Base-by-base conservation (phyloP, 192 early-diverging fungal genomes). In the Mortierella claussenii region DNA sequence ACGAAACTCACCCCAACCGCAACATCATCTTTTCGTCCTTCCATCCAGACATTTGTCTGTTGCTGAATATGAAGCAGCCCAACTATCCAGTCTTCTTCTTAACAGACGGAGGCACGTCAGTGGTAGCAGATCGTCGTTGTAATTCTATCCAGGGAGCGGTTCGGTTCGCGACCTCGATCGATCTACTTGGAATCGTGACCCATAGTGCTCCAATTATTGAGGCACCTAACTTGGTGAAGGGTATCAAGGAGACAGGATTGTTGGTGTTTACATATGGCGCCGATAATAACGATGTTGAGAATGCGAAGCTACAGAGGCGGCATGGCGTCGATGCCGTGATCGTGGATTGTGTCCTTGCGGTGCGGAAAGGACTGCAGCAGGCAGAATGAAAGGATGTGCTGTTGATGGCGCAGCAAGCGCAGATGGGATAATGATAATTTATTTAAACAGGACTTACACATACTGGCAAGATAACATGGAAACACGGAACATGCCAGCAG, bases 21-120 rank as follows among this genome's bases (percentile, higher is more conserved):
- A 87, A 89, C 15, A 89, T 98, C 32, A 90, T 96, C 54, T 97
- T 98, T 80, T 96, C 96, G 1, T 91, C 92, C 18, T 98, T 98
- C 76, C 93, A 97, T 69, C 93, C 97, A 0, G 95, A 97, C 60
- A 86, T 91, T 54, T 94, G 92, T 64, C 78, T 94, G 45, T 76
- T 96, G 70, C 81, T 96, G 15, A 92, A 90, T 32, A 81, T 93
- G 73, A 98, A 98, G 82, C 90, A 96, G 60, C 89, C 88, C 46
- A 88, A 88, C 55, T 93, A 93, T 66, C 95, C 95, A 2, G 90
- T 97, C n/a, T 93, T 97, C 71, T 93, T 96, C 80, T 83, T 98
- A 59, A 95, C 95, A 0, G 92, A 95, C 55, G 94, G 88, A 30
- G 95, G 95, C 27, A 88, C 87, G 26, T 70, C 84, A 2, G 81